Conservation (phyloP, 352 stramenopile genomes). For the Phytopythium litorale region DNA sequence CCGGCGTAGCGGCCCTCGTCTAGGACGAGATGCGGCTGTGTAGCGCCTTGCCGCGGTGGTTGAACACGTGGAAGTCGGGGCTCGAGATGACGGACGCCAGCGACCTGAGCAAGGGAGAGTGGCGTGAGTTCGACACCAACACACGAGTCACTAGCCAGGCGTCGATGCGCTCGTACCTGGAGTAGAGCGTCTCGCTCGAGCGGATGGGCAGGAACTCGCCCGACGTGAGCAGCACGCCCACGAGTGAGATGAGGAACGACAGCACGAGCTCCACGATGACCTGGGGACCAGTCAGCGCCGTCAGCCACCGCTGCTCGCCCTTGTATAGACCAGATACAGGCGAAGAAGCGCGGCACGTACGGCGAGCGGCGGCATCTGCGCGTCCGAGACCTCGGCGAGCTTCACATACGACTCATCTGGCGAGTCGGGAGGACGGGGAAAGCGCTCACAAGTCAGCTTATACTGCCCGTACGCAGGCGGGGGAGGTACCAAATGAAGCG, state of each 20-base stretch:
- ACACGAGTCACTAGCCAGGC: background rate
- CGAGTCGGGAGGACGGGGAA: background rate
- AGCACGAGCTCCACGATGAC: slow-evolving; percentile 67
- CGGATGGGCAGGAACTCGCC: slow-evolving; percentile 73
- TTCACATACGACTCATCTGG: slow-evolving; percentile 79
- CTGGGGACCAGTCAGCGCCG: slow-evolving; percentile 14
- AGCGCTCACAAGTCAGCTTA: background rate
- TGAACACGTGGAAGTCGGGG: slow-evolving; percentile 81
- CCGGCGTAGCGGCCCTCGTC: background rate
- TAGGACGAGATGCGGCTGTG: slow-evolving; percentile 60
- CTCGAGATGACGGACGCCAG: slow-evolving; percentile 58
- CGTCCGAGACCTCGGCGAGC: slow-evolving; percentile 66
- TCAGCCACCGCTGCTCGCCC: background rate
- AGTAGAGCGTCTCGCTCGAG: slow-evolving; percentile 63
- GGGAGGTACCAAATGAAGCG: background rate
- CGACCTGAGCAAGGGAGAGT: slow-evolving; percentile 28
- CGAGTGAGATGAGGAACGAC: slow-evolving; percentile 62
- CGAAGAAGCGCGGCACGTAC: slow-evolving; percentile 15
- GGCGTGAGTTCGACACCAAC: background rate
- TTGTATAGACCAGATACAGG: background rate
- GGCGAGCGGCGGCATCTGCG: slow-evolving; percentile 57
- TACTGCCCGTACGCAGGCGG: background rate
- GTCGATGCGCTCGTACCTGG: slow-evolving; percentile 28
- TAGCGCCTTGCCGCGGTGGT: slow-evolving; percentile 71
- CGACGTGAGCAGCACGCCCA: slow-evolving; percentile 62